phyloP scores from a whole-genome alignment of 2,329 filamentous ascomycete species.

The Fusarium sp. region DNA sequence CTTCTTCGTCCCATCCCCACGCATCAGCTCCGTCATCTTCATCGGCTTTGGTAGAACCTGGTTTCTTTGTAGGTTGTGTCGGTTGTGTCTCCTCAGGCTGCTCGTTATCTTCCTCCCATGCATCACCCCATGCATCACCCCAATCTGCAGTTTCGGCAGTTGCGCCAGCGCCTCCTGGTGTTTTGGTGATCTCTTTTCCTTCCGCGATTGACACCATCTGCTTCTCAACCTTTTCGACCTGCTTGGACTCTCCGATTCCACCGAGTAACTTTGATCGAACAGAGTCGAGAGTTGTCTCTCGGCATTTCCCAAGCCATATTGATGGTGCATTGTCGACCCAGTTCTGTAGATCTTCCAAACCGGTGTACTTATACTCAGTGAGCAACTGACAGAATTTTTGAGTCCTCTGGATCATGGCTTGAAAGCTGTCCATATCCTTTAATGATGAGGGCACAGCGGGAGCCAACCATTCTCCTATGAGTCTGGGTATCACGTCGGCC shows the following conservation, averaged over 20 bases:
- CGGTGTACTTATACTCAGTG: slow-evolving; percentile 70
- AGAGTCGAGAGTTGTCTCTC: slow-evolving; percentile 80
- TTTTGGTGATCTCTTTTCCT: slow-evolving; percentile 70
- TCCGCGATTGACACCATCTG: slow-evolving; percentile 77
- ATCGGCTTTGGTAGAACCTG: slow-evolving; percentile 31
- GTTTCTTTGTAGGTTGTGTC: slow-evolving; percentile 33
- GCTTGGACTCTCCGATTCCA: slow-evolving; percentile 73
- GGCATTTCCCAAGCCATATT: slow-evolving; percentile 86
- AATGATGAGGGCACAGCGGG: slow-evolving; percentile 80
- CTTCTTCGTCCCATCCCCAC: slow-evolving; percentile 86
- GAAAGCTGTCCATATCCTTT: slow-evolving; percentile 76
- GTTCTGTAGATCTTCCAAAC: slow-evolving; percentile 71
- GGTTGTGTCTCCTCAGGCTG: slow-evolving; percentile 45
- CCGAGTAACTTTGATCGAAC: slow-evolving; percentile 75
- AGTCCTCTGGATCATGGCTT: slow-evolving; percentile 74
- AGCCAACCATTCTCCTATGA: slow-evolving; percentile 81
- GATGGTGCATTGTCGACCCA: slow-evolving; percentile 86
- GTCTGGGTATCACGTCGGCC: slow-evolving; percentile 71
- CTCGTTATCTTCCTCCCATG: slow-evolving; percentile 79
- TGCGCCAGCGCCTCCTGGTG: slow-evolving; percentile 62
- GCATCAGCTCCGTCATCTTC: slow-evolving; percentile 69
- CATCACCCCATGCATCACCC: slow-evolving; percentile 80
- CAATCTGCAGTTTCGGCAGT: slow-evolving; percentile 70
- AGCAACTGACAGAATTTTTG: slow-evolving; percentile 73
- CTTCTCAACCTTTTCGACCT: slow-evolving; percentile 86